A percentile compares a stretch with the other conserved stretches of the same genome.
These are phyloP conservation scores for Ambrosiella beaveri DNA, from an alignment of 2,329 filamentous ascomycete genomes.

Conservation along the genomic window DNA sequence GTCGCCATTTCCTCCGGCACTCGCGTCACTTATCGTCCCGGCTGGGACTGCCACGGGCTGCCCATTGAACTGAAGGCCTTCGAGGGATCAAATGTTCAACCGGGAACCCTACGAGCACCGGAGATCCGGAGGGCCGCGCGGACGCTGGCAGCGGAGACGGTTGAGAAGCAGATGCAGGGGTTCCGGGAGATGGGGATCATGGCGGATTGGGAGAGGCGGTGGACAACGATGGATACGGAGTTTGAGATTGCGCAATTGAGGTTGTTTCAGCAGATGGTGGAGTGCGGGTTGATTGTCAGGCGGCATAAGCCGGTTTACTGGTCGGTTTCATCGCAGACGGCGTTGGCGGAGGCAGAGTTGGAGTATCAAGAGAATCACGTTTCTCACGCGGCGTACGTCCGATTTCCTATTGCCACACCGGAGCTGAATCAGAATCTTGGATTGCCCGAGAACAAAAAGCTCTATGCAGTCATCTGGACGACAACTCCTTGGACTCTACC, in stretches of 20 bases:
- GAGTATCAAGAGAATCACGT: constrained; percentile 64
- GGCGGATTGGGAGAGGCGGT: constrained; percentile 61
- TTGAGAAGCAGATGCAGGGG: constrained; percentile 54
- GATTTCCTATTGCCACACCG: constrained; percentile 47
- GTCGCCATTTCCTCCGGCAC: constrained; percentile 61
- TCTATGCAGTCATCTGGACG: constrained; percentile 91
- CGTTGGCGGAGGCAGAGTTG: constrained; percentile 67
- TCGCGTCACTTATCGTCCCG: constrained; percentile 66
- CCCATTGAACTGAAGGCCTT: constrained; percentile 95
- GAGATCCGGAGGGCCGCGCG: constrained; percentile 48
- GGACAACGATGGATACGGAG: constrained; percentile 60
- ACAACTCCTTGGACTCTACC: constrained; percentile 96
- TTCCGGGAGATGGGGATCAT: constrained; percentile 63
- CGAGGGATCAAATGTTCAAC: constrained; percentile 23
- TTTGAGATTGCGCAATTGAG: constrained; percentile 62
- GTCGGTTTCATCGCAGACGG: constrained; percentile 63
- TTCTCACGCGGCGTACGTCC: constrained; percentile 61
- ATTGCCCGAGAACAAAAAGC: constrained; percentile 22
- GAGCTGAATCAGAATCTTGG: constrained; percentile 7
- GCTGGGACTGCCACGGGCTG: constrained; percentile 95
- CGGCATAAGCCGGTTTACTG: constrained; percentile 74
- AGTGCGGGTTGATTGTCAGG: constrained; percentile 56
- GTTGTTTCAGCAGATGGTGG: constrained; percentile 60
- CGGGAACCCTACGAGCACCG: constrained; percentile 28
- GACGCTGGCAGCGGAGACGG: constrained; percentile 47